Evolutionary conservation across 805 yeast genomes (phyloP), one percentile per base, ranked within the genome.

Genomic region (Groenewaldozyma salmanticensis): DNA sequence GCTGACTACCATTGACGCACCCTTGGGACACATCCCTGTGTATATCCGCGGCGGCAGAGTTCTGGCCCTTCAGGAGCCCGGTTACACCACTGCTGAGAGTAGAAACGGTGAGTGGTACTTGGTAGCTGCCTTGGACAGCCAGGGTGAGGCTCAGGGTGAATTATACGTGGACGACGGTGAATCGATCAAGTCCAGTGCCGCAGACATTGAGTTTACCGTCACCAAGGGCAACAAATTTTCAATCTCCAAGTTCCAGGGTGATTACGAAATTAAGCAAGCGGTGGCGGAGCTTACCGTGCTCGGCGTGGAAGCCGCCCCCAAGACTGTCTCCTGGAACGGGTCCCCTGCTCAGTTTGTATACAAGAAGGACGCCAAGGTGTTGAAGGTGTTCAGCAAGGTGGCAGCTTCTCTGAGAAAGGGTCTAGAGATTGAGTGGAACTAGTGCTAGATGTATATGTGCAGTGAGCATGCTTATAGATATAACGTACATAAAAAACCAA

Each of bases 101-200:
- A 33, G 47, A 27, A 27, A 37, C 20, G 43, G 43, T 4, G 35
- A 37, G 6, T 40, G 47, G 47, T 38, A 37, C 7, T 52, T 86
- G 31, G 67, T 77, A 2, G 60, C 86, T 35, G 83, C 80, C 0
- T 65, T 78, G 15, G 55, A 55, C 33, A 47, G 54, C 2, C 46
- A 60, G 1, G 77, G 75, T 0, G 45, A 52, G 5, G 83, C 85
- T 1, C 58, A 59, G 0, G 80, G 81, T 2, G 58, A 60, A 4
- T 58, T 86, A 24, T 86, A 84, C 55, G 56, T 83, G 35, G 96
- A 86, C 58, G 96, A 86, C 59, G 94, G 92, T n/a, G 84, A 79
- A 52, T 31, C 34, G 11, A 15, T 31, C 18, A 15, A 18, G 15
- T 20, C 34, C 11, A n/a, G n/a, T n/a, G 15, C 34, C 5, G 4